Base-by-base conservation (phyloP, 2,329 filamentous ascomycete genomes). In the Erysiphe pulchra region DNA sequence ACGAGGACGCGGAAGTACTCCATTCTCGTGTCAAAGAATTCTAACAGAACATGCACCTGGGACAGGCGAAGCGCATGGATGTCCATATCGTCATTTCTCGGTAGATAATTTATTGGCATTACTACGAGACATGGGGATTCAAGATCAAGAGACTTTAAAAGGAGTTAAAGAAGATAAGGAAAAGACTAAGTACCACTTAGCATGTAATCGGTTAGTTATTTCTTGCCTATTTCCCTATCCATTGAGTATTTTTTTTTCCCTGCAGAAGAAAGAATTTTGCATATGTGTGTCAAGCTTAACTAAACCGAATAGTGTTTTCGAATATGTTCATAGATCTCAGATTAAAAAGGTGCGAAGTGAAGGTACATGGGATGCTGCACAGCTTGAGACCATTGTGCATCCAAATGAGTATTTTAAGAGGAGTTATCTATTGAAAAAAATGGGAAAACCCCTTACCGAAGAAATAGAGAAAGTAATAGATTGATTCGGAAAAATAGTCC, bases 361-460 rank as follows among this genome's bases (percentile, higher is more conserved):
- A 44, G 70, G 73, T 6, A 66, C 76, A 45, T 79, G 79, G 75
- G 75, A 69, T 12, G 64, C 77, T 7, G 74, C 75, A 14, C 82
- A 93, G 59, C 67, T 93, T 38, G 87, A 95, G 62, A 95, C 87
- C 0, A 92, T 98, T 57, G 77, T 93, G 18, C 90, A 98, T 62
- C 90, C 90, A 11, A 98, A 98, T 60, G 86, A 87, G 52, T 98
- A 94, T 62, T 98, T 95, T 62, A 94, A 93, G 68, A 71, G 87
- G 47, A 92, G 85, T 59, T 95, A 84, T 60, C 56, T 92, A 53
- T 64, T 98, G 49, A 93, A 85, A 66, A 82, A 90, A 58, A 61
- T 92, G 24, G 76, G 52, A 7, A 58, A 54, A 45, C 51, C 48
- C 11, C 46, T 47, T 5, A 24, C 38, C 14, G 42, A 43, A n/a